These are phyloP conservation scores for Carex arenaria DNA, from an alignment of 202 grass and related monocot genomes.

Conservation along the genomic window DNA sequence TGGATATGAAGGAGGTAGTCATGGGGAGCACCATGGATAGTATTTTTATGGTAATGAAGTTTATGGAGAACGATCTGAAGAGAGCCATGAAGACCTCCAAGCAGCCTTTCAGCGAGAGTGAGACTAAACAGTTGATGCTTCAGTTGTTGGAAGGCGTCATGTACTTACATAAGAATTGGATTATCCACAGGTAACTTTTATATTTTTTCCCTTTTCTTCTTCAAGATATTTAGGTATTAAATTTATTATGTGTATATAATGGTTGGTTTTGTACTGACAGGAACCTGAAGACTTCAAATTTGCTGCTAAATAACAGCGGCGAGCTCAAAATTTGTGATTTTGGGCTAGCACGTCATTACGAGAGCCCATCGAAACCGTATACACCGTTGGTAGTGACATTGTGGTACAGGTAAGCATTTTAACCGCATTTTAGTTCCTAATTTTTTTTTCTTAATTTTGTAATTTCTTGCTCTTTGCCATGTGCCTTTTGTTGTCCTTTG, in stretches of 20 bases:
- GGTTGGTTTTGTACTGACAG: neutral
- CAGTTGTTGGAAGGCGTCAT: conserved; percentile 31
- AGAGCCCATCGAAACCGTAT: conserved; percentile 31
- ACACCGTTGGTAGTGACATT: conserved; percentile 40
- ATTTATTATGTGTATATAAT: neutral
- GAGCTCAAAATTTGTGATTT: conserved; percentile 41
- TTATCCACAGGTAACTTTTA: conserved; percentile 28
- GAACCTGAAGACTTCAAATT: conserved; percentile 39
- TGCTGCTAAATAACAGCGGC: conserved; percentile 28
- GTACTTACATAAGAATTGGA: conserved; percentile 35
- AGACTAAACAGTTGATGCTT: conserved; percentile 34
- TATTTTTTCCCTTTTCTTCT: neutral
- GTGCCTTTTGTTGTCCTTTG: conserved; percentile 2
- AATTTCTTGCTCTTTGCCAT: neutral
- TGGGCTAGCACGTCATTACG: conserved; percentile 38
- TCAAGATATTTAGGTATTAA: neutral
- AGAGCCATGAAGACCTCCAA: conserved; percentile 23
- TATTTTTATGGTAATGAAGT: conserved; percentile 43
- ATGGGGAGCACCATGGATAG: conserved; percentile 28
- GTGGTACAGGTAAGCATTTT: conserved; percentile 33
- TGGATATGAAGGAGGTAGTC: conserved; percentile 38
- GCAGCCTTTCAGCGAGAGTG: conserved; percentile 29
- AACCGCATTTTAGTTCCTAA: neutral
- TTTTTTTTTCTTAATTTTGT: neutral
- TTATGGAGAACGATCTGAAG: conserved; percentile 39